These are phyloP conservation scores for Plasmodium reichenowi DNA, from an alignment of 169 alveolate genomes.

Conservation along the genomic window DNA sequence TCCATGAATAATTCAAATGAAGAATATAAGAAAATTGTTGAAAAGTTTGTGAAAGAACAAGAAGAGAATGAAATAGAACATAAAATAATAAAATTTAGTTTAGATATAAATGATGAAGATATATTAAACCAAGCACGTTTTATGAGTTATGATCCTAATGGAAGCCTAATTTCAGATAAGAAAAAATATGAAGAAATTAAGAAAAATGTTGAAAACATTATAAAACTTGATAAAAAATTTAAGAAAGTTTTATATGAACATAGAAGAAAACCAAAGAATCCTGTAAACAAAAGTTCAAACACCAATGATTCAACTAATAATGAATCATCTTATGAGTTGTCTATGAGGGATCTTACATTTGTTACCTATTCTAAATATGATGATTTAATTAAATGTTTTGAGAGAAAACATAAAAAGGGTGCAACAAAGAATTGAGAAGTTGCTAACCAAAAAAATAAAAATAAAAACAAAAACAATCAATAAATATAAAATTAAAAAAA, in stretches of 20 bases:
- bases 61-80: slow-evolving; percentile 1
- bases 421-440: not conserved
- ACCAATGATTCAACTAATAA: slow-evolving; percentile 1
- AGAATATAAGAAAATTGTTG: not conserved
- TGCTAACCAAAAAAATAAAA: not conserved
- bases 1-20: slow-evolving; percentile 56
- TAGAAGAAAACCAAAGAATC: not conserved
- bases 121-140: slow-evolving; percentile 13
- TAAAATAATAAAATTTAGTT: slow-evolving; percentile 19
- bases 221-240: not conserved
- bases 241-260: not conserved
- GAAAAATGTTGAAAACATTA: not conserved
- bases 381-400: slow-evolving; percentile 27
- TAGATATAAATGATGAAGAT: slow-evolving; percentile 25
- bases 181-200: not conserved
- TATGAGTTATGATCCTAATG: slow-evolving; percentile 1
- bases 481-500: not conserved
- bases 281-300: not conserved
- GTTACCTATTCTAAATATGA: slow-evolving; percentile 40
- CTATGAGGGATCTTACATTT: slow-evolving; percentile 38
- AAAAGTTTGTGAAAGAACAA: not conserved
- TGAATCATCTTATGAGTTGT: slow-evolving; percentile 31
- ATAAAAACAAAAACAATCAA: not conserved
- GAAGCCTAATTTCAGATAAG: not conserved
- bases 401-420: not conserved